Percentiles rank a stretch among this genome's conserved stretches.
These are phyloP conservation scores for Metschnikowia gruessii DNA, from an alignment of 805 yeast species.

Conservation along the genomic window DNA sequence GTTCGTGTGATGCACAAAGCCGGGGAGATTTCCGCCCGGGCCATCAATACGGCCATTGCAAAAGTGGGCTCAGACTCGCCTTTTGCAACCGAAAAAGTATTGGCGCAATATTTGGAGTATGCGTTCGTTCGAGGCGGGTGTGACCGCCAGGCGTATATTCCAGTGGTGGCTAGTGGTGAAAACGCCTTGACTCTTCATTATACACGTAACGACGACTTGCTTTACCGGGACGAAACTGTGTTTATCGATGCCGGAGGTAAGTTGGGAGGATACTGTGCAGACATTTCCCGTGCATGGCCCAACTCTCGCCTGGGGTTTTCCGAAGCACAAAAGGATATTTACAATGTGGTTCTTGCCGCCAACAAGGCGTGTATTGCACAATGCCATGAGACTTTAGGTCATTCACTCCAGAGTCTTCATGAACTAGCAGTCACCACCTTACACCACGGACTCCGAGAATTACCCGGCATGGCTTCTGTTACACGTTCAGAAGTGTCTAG, in stretches of 20 bases:
- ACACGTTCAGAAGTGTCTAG: slow-evolving; percentile 51
- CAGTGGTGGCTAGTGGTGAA: slow-evolving; percentile 93
- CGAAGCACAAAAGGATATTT: slow-evolving; percentile 77
- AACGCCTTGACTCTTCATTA: slow-evolving; percentile 92
- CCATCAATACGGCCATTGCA: slow-evolving; percentile 79
- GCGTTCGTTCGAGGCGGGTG: slow-evolving; percentile 85
- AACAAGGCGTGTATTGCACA: slow-evolving; percentile 72
- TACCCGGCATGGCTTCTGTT: slow-evolving; percentile 59
- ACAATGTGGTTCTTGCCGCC: slow-evolving; percentile 82
- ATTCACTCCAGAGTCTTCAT: slow-evolving; percentile 74
- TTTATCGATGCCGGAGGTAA: slow-evolving; percentile 95
- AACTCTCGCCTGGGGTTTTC: slow-evolving; percentile 66
- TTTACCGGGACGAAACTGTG: slow-evolving; percentile 76
- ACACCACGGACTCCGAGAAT: slow-evolving; percentile 61
- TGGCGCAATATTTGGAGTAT: slow-evolving; percentile 79
- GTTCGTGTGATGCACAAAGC: slow-evolving; percentile 77
- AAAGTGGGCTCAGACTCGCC: slow-evolving; percentile 41
- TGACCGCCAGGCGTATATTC: slow-evolving; percentile 84
- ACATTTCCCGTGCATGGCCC: slow-evolving; percentile 97
- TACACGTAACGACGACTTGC: slow-evolving; percentile 83
- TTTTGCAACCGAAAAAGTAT: slow-evolving; percentile 69
- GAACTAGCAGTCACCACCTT: slow-evolving; percentile 58
- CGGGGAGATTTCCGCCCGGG: slow-evolving; percentile 76
- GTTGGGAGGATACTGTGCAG: slow-evolving; percentile 91
- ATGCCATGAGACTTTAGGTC: slow-evolving; percentile 52